phyloP scores from a whole-genome alignment of 805 yeast genomes.

The Lipomyces orientalis region DNA sequence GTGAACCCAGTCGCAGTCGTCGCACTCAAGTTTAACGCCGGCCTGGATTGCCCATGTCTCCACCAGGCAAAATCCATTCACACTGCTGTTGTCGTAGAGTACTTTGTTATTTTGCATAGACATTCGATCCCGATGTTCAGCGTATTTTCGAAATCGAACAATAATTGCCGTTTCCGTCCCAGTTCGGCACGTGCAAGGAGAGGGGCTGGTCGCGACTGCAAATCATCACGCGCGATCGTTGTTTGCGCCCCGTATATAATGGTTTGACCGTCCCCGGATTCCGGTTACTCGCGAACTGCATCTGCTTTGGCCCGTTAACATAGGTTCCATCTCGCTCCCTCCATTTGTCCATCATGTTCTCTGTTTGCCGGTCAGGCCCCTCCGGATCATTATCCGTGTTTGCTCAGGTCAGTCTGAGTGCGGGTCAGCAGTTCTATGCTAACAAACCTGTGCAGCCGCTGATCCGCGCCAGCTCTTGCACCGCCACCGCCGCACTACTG shows the following conservation, averaged over 20 bases:
- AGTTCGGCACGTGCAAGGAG: neutral
- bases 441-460: neutral
- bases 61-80: too few relatives aligned
- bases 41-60: too few relatives aligned
- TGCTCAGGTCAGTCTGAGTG: too few relatives aligned
- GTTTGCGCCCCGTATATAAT: neutral
- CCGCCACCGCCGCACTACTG: neutral
- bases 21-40: too few relatives aligned
- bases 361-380: neutral
- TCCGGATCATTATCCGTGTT: slow-evolving; percentile 3
- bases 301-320: neutral
- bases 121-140: neutral
- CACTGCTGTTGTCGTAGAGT: too few relatives aligned
- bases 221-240: neutral
- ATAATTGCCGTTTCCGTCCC: neutral
- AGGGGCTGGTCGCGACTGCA: neutral
- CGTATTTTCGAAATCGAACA: neutral
- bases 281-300: neutral
- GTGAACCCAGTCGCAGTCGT: too few relatives aligned
- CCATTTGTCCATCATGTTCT: neutral
- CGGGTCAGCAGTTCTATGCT: neutral
- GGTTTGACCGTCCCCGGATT: neutral
- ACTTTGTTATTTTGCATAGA: too few relatives aligned
- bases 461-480: neutral
- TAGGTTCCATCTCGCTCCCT: neutral